Evolutionary conservation across 352 stramenopile genomes (phyloP).

Genomic region (Phytopythium chamaehyphon): DNA sequence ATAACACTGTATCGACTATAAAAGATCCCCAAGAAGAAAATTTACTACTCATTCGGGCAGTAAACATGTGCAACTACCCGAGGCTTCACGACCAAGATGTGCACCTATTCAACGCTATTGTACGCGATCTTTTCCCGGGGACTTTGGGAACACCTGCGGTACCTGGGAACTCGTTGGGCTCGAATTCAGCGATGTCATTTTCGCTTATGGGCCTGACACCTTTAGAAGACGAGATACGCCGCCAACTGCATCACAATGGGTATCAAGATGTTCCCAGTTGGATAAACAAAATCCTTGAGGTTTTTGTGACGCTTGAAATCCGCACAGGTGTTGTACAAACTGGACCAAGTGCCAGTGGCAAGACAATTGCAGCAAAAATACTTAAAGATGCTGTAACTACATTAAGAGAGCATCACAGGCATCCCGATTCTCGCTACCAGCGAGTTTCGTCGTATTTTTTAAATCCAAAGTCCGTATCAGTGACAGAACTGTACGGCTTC

Average conservation of each 20-base stretch:
- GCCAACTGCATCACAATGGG: conserved; percentile 56
- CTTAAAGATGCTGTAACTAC: conserved; percentile 46
- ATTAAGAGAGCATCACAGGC: conserved; percentile 37
- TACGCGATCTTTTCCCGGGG: conserved; percentile 86
- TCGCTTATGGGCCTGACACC: conserved; percentile 21
- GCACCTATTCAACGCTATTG: conserved; percentile 84
- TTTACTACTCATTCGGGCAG: conserved; percentile 91
- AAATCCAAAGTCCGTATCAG: conserved; percentile 80
- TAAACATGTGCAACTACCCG: conserved; percentile 90
- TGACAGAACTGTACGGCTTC: conserved; percentile 81
- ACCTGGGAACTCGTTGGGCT: not conserved
- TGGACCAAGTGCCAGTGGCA: conserved; percentile 66
- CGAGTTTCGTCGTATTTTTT: conserved; percentile 50
- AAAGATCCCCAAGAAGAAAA: conserved; percentile 33
- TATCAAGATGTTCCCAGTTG: conserved; percentile 70
- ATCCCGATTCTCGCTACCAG: conserved; percentile 54
- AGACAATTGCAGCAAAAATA: conserved; percentile 46
- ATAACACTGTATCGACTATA: not conserved
- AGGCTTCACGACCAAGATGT: conserved; percentile 91
- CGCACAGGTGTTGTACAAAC: conserved; percentile 86
- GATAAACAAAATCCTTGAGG: conserved; percentile 86
- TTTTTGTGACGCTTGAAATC: conserved; percentile 92
- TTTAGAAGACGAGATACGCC: conserved; percentile 72
- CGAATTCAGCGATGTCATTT: conserved; percentile 6
- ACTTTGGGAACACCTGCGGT: conserved; percentile 6